Percentiles rank a stretch among this genome's conserved stretches.
Conservation (phyloP, 202 grass and related monocot species). For the Cymbopogon flexuosus region DNA sequence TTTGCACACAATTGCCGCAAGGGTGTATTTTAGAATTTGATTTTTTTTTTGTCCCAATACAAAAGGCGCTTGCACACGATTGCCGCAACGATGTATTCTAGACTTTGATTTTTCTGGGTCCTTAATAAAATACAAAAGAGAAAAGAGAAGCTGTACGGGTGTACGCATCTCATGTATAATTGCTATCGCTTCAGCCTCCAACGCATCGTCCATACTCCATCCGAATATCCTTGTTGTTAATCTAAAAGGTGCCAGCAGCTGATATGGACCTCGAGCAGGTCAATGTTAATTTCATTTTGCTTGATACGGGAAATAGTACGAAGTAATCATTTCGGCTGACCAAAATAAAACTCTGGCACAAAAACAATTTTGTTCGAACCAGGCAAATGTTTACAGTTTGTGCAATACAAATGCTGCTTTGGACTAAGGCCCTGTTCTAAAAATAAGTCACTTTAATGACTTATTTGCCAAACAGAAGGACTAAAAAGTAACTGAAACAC, state of each 20-base stretch:
- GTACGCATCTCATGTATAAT: not conserved
- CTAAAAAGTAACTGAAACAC: too few relatives aligned
- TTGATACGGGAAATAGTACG: not conserved
- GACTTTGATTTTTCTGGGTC: not conserved
- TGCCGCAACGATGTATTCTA: conserved; percentile 29
- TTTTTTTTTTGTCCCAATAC: not conserved
- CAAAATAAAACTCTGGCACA: too few relatives aligned
- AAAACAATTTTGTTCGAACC: not conserved
- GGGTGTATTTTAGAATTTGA: conserved; percentile 29
- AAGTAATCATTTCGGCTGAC: not conserved
- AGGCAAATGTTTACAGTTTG: conserved; percentile 23
- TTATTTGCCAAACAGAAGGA: too few relatives aligned
- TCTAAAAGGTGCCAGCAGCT: not conserved
- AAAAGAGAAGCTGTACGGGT: not conserved
- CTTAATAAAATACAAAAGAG: not conserved
- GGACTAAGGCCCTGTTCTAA: not conserved
- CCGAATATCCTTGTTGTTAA: not conserved
- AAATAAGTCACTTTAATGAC: too few relatives aligned
- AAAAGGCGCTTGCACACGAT: not conserved
- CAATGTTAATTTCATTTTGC: not conserved
- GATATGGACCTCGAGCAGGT: not conserved
- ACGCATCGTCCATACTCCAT: not conserved
- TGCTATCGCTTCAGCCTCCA: not conserved
- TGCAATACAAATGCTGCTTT: not conserved
- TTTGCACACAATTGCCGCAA: conserved; percentile 6